Conservation (phyloP, 768 basidiomycete genomes). For the Leccinum boreale region DNA sequence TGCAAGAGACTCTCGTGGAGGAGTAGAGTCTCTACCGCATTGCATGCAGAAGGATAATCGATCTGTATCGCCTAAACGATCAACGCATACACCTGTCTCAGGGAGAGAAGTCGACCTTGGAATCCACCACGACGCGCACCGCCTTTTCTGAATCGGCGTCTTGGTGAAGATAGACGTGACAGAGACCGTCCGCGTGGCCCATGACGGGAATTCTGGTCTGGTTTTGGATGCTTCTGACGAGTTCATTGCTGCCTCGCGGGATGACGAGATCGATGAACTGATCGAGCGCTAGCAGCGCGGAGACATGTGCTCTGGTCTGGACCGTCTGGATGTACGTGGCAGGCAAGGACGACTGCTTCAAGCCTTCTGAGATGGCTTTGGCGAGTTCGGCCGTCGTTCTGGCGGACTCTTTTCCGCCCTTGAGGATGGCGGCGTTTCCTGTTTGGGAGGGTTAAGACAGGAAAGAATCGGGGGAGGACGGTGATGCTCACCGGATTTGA, state of each 20-base stretch:
- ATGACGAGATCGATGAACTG: conserved; percentile 96
- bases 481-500: conserved; percentile 79
- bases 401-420: conserved; percentile 95
- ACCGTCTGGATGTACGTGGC: conserved; percentile 86
- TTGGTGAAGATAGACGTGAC: conserved; percentile 86
- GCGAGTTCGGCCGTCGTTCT: conserved; percentile 76
- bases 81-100: not conserved
- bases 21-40: conserved; percentile 85
- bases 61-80: conserved; percentile 45
- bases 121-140: conserved; percentile 77
- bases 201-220: conserved; percentile 93
- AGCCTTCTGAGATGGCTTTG: conserved; percentile 72
- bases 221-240: conserved; percentile 87
- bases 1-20: conserved; percentile 71
- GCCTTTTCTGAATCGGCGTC: conserved; percentile 78
- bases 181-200: conserved; percentile 98
- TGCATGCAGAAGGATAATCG: conserved; percentile 96
- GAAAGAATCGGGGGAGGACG: not conserved
- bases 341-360: conserved; percentile 71
- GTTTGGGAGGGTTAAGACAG: not conserved
- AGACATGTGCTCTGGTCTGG: conserved; percentile 88
- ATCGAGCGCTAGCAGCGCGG: conserved; percentile 81
- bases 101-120: conserved; percentile 60
- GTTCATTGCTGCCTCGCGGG: conserved; percentile 88
- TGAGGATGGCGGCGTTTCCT: conserved; percentile 97